Evolutionary conservation across 768 basidiomycete genomes (phyloP).

Genomic region (Pholiota molesta): DNA sequence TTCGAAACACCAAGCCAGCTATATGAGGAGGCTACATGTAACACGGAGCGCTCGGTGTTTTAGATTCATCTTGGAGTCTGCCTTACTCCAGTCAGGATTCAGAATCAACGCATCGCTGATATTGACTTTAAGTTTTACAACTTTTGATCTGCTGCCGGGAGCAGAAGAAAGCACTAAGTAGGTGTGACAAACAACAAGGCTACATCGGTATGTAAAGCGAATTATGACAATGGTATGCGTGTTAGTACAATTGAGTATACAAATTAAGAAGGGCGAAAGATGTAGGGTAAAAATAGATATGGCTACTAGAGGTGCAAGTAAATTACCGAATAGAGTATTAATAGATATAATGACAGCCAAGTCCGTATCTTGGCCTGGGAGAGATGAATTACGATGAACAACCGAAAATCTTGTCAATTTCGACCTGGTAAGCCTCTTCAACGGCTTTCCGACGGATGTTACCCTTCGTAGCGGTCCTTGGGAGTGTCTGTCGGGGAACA

Average conservation of each 20-base stretch:
- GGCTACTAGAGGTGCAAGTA: neutral
- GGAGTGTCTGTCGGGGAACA: constrained; percentile 66
- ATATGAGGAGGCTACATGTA: neutral
- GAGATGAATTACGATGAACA: constrained; percentile 10
- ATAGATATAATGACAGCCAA: constrained; percentile 5
- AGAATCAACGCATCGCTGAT: constrained; percentile 7
- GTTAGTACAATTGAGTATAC: constrained; percentile 7
- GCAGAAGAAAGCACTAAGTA: constrained; percentile 10
- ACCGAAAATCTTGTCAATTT: constrained; percentile 62
- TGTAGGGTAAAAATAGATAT: constrained; percentile 8
- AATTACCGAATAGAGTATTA: constrained; percentile 5
- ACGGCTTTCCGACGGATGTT: constrained; percentile 80
- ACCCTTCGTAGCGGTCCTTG: constrained; percentile 80
- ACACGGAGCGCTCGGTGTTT: neutral
- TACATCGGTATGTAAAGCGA: constrained; percentile 7
- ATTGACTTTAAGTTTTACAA: constrained; percentile 6
- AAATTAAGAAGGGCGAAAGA: neutral
- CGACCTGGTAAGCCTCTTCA: constrained; percentile 61
- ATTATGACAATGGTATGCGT: neutral
- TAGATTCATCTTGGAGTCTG: neutral
- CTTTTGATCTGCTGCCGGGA: constrained; percentile 10
- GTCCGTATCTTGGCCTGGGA: neutral
- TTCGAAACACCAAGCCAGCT: neutral
- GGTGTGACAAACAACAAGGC: constrained; percentile 4
- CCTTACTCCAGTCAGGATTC: neutral